phyloP scores from a whole-genome alignment of 768 basidiomycete genomes.

The Obba rivulosa region DNA sequence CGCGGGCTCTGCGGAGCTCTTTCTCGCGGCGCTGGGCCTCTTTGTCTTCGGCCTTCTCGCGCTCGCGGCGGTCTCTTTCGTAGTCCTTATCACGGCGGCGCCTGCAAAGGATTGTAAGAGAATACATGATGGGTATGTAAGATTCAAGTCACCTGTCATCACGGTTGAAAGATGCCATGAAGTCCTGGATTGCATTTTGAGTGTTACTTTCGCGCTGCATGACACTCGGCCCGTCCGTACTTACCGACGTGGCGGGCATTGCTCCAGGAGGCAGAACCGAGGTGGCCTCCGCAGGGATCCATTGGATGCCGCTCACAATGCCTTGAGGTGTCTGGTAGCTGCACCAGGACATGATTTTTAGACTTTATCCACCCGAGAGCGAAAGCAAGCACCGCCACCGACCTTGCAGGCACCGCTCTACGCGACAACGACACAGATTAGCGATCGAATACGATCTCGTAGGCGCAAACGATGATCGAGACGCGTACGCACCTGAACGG shows the following conservation, averaged over 20 bases:
- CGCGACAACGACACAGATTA: not conserved
- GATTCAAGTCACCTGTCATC: constrained; percentile 29
- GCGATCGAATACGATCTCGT: constrained; percentile 1
- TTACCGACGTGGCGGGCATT: constrained; percentile 51
- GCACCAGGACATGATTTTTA: not conserved
- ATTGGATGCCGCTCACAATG: constrained; percentile 57
- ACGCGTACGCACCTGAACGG: constrained; percentile 57
- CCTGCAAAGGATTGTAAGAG: constrained; percentile 7
- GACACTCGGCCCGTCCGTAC: constrained; percentile 10
- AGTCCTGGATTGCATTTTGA: constrained; percentile 38
- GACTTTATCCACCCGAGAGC: not conserved
- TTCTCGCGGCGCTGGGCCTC: constrained; percentile 13
- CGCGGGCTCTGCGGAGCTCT: constrained; percentile 53
- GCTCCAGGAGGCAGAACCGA: constrained; percentile 55
- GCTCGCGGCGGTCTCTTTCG: constrained; percentile 14
- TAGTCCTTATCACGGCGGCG: constrained; percentile 24
- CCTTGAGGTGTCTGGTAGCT: constrained; percentile 74
- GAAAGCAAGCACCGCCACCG: constrained; percentile 12
- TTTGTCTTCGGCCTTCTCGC: constrained; percentile 33
- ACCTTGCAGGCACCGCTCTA: constrained; percentile 77
- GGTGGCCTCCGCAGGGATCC: constrained; percentile 68
- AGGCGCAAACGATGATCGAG: not conserved
- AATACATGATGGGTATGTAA: constrained; percentile 1
- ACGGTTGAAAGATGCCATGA: constrained; percentile 49
- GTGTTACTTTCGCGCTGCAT: not conserved